phyloP scores from a whole-genome alignment of 1,284 basidiomycete genomes.

The Trichosporon sp. region DNA sequence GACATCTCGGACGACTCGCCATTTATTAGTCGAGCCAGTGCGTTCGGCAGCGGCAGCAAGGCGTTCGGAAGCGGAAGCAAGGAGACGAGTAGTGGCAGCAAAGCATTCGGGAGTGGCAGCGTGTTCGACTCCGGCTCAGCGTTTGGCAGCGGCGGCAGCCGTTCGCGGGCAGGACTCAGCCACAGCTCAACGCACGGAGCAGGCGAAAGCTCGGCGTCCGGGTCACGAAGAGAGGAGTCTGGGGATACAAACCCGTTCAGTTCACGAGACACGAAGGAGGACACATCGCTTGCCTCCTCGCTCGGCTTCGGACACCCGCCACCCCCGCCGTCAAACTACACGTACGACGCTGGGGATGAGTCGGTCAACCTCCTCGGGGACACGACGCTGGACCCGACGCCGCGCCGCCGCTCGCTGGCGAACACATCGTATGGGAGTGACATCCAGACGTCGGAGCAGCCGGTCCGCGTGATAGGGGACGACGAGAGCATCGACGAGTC shows the following conservation, averaged over 20 bases:
- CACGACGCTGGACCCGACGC: slow-evolving; percentile 1
- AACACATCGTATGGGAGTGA: slow-evolving; percentile 39
- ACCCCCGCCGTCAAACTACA: background rate
- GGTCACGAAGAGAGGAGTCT: background rate
- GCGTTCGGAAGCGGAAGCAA: background rate
- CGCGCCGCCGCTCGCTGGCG: slow-evolving; percentile 27
- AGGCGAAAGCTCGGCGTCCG: background rate
- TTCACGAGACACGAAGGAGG: background rate
- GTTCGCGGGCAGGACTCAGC: background rate
- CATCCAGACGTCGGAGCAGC: slow-evolving; percentile 17
- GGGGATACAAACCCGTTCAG: background rate
- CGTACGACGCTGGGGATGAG: background rate
- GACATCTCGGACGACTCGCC: background rate
- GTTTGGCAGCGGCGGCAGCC: background rate
- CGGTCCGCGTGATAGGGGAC: slow-evolving; percentile 12
- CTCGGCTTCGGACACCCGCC: background rate
- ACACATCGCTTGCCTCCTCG: background rate
- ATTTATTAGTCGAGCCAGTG: background rate
- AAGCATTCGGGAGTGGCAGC: background rate
- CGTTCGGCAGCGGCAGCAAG: background rate
- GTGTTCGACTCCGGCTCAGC: background rate
- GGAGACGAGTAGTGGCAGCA: background rate
- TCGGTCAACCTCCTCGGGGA: background rate
- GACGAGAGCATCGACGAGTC: slow-evolving; percentile 11
- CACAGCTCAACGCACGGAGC: background rate